Evolutionary conservation across 2,329 filamentous ascomycete genomes (phyloP), one percentile per base, ranked within the genome.

Genomic region (Chrysoporthe deuterocubensis): DNA sequence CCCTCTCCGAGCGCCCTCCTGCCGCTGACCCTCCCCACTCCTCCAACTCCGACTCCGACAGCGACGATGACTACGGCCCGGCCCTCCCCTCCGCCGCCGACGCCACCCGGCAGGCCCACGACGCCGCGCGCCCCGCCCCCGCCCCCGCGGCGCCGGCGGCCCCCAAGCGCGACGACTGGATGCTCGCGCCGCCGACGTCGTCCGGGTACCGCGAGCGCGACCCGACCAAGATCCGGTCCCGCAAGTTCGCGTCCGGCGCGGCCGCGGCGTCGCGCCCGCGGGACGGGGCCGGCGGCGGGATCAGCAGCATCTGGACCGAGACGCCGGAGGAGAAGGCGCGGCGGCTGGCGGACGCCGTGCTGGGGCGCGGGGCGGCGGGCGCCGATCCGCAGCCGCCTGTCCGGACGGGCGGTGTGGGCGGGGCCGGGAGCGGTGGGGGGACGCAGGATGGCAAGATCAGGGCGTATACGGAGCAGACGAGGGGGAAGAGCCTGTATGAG

Each of bases 281-380:
- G 14, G 78, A 78, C n/a, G 75, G 76, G 4, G 73, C 76, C 0
- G 69, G 69, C 21, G 81, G 81, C 70, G 84, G 85, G 14, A 84
- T 93, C 58, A 86, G 87, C 75, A 89, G 88, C 32, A 88, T 95
- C 56, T 98, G 95, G 95, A 94, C 93, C 0, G 95, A 98, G 78
- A 97, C 93, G 9, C 92, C 93, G 0, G 92, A 95, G 76, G 87
- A 97, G 79, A 97, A 96, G 78, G 88, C 92, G 67, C 90, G 91
- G 78, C 86, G 93, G 50, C 80, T 97, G 32, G 90, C 91, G 73
- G 89, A 97, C 76, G 89, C 96, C 64, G 91, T 97, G 13, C 86
- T 97, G 72, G 94, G 94, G 0, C 87, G 94, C 2, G 80, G 81
- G 32, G 79, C 81, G 34, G 46, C 48, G 5, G 80, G 80, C 21